Evolutionary conservation across 1,139 yeast genomes (phyloP).

Genomic region (Magnusiomyces ingens): DNA sequence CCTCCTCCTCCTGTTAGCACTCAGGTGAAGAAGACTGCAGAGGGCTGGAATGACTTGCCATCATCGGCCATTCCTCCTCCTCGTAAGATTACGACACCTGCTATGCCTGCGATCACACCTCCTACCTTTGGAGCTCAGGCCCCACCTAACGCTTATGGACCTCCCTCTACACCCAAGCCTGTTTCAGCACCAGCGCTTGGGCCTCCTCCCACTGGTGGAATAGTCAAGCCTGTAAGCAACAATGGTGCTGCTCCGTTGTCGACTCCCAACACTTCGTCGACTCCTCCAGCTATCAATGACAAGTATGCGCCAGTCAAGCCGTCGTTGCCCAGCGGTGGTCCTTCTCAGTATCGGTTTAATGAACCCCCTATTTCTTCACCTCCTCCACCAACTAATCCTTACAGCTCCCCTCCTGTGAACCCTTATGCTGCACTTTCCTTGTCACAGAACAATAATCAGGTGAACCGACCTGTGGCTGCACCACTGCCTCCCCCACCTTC

Average conservation of each 20-base stretch:
- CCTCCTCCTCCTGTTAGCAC: conserved; percentile 17
- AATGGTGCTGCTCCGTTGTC: conserved; percentile 22
- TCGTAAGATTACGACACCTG: conserved; percentile 20
- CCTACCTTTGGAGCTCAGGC: conserved; percentile 20
- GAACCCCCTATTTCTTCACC: conserved; percentile 17
- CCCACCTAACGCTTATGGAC: conserved; percentile 20
- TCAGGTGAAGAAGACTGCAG: conserved; percentile 49
- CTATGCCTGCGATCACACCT: conserved; percentile 22
- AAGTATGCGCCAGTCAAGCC: conserved; percentile 10
- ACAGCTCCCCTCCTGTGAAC: conserved; percentile 25
- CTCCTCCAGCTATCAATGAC: conserved; percentile 22
- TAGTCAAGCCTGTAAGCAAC: neutral
- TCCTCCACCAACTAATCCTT: conserved; percentile 27
- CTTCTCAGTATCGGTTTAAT: too few species aligned
- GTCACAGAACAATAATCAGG: too few species aligned
- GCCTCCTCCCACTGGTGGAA: conserved; percentile 20
- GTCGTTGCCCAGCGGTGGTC: conserved; percentile 1
- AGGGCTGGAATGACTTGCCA: conserved; percentile 95
- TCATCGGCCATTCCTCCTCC: conserved; percentile 36
- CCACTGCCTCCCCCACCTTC: too few species aligned
- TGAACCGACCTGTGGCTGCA: too few species aligned
- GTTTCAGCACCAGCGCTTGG: conserved; percentile 20
- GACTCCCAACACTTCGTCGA: conserved; percentile 19
- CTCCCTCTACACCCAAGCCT: conserved; percentile 19
- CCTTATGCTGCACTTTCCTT: conserved; percentile 8